Percentiles rank a stretch among this genome's conserved stretches.
phyloP scores from a whole-genome alignment of 1,139 yeast species.

The Pneumocystis sp. region DNA sequence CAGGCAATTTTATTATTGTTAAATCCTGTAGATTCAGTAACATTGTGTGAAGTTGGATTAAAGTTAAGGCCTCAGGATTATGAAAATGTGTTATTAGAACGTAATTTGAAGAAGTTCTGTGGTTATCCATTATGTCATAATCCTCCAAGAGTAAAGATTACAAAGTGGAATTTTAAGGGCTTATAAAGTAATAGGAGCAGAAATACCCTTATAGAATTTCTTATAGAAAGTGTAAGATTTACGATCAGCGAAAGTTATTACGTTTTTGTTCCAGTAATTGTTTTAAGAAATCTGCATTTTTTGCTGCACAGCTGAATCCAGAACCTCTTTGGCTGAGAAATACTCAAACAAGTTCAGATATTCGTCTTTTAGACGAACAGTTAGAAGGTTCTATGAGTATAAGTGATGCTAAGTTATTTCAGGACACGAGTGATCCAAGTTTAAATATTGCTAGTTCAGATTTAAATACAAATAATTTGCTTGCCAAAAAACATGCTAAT shows the following conservation, averaged over 20 bases:
- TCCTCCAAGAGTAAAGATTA: neutral
- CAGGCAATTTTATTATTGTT: neutral
- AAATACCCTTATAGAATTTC: neutral
- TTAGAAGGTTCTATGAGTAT: neutral
- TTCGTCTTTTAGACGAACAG: neutral
- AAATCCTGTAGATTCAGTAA: neutral
- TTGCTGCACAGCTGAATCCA: neutral
- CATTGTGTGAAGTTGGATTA: neutral
- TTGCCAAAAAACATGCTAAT: neutral
- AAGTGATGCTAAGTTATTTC: too few relatives aligned
- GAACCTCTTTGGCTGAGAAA: neutral
- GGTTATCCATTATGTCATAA: neutral
- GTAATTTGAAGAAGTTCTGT: neutral
- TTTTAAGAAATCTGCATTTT: neutral
- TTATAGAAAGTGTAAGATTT: neutral
- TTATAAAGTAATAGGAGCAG: neutral
- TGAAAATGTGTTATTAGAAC: neutral
- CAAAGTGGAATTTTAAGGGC: neutral
- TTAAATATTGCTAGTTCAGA: neutral
- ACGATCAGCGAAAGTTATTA: neutral
- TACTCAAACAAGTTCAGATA: neutral
- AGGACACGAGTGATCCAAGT: neutral
- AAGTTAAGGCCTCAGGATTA: neutral
- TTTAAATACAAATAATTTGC: neutral
- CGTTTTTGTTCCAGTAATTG: neutral